phyloP scores from a whole-genome alignment of 148 eudicot species.

The Silene latifolia region DNA sequence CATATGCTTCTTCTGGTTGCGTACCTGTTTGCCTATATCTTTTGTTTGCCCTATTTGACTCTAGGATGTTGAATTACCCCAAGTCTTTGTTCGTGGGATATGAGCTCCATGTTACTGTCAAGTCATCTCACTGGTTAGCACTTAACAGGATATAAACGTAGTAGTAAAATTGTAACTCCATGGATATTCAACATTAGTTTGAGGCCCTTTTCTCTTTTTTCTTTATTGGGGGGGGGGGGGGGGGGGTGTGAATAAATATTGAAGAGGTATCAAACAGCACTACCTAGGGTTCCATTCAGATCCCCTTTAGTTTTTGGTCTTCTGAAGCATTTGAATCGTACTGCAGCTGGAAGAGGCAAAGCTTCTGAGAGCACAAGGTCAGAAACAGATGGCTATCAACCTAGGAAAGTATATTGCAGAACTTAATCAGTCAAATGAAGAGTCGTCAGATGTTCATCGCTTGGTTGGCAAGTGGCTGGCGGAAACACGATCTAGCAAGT shows the following conservation, averaged over 20 bases:
- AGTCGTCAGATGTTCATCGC: conserved; percentile 79
- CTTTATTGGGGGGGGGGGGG: not conserved
- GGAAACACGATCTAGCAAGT: conserved; percentile 97
- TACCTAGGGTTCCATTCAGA: not conserved
- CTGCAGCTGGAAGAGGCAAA: conserved; percentile 97
- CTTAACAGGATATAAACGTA: not conserved
- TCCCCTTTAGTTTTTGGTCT: not conserved
- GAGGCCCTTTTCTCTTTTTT: not conserved
- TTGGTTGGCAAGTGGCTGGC: conserved; percentile 98
- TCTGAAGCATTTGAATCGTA: conserved; percentile 1
- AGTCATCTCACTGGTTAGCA: not conserved
- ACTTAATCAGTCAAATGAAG: conserved; percentile 51
- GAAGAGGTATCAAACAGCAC: not conserved
- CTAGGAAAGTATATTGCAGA: conserved; percentile 80
- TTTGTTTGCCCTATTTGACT: not conserved
- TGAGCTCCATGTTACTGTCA: not conserved
- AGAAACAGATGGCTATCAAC: conserved; percentile 88
- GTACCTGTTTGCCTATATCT: not conserved
- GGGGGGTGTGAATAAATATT: not conserved
- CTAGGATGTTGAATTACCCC: not conserved
- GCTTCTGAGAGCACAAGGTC: conserved; percentile 90
- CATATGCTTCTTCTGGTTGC: not conserved
- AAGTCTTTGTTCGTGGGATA: not conserved
- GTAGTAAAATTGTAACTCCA: not conserved
- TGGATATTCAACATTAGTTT: not conserved